Base-by-base conservation (phyloP, 805 yeast species). In the Priceomyces melissophilus region DNA sequence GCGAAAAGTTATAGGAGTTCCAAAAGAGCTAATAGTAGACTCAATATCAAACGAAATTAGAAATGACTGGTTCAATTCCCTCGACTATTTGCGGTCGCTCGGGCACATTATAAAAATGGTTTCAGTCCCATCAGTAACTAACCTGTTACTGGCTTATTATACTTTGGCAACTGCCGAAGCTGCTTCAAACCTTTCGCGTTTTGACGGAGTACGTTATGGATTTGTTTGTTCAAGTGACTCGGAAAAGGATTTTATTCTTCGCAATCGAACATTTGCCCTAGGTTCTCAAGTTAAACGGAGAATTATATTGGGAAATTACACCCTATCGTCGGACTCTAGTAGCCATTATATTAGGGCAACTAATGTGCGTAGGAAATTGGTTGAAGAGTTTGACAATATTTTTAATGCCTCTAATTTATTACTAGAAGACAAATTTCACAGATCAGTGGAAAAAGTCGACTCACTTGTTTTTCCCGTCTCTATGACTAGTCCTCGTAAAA, bases 101-200 rank as follows among this genome's bases (percentile, higher is more conserved):
- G 84, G 87, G 11, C 72, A 79, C 47, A 73, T 71, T 8, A 60
- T 93, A 1, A 66, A 69, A 12, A 73, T 81, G 0, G 79, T 93
- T 1, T 81, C 93, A 0, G 57, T 91, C 0, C 95, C 96, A 4
- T 67, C 84, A 0, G 64, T 89, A 8, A 75, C 74, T 43, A 64
- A 72, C 40, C 74, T 90, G 17, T 63, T 93, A 12, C 89, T 95
- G 20, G 78, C 88, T 0, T 93, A 93, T 61, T 91, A 86, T 57
- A 85, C 96, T 0, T 52, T 95, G 29, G 90, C 93, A 2, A 85
- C 96, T 0, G 85, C 96, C 0, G 99, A 93, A 55, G 98, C 97
- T 0, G 82, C 95, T 1, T 91, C 98, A 0, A 93, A 93, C 56
- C 71, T 93, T 37, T 78, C 96, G 1, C 71, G 97, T 26, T 93